phyloP scores from a whole-genome alignment of 371 early-diverging fungal genomes.

The Mucor lusitanicus region DNA sequence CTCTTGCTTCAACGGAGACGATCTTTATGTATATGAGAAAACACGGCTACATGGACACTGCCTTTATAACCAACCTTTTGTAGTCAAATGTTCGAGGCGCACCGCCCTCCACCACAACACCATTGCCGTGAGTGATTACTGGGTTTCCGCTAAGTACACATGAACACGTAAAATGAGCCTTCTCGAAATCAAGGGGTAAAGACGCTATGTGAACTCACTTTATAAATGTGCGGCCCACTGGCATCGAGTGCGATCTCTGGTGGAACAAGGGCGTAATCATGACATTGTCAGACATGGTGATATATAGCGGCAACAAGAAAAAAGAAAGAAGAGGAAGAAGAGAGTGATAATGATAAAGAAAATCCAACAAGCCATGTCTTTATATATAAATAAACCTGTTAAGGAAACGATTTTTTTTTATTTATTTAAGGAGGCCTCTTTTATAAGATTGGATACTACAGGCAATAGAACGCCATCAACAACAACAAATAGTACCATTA shows the following conservation, averaged over 20 bases:
- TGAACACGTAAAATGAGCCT: not conserved
- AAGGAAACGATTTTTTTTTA: conserved; percentile 14
- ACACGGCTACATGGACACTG: not conserved
- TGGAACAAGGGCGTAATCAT: conserved; percentile 24
- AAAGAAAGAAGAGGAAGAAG: conserved; percentile 5
- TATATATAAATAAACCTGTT: conserved; percentile 20
- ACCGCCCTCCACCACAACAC: not conserved
- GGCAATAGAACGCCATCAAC: conserved; percentile 4
- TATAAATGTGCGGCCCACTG: conserved; percentile 22
- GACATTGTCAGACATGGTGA: conserved; percentile 28
- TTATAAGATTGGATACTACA: not conserved
- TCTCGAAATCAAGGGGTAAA: not conserved
- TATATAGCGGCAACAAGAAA: not conserved
- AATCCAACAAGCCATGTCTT: not conserved
- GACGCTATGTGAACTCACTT: conserved; percentile 7
- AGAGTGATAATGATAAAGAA: not conserved
- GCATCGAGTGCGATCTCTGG: conserved; percentile 28
- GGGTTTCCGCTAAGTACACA: not conserved
- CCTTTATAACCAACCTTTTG: conserved; percentile 6
- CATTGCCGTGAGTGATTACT: not conserved
- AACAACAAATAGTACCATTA: not conserved
- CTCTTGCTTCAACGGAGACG: conserved; percentile 3
- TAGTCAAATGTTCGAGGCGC: not conserved
- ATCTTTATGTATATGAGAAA: not conserved
- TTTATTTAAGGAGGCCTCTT: not conserved